A percentile compares a stretch with the other conserved stretches of the same genome.
Conservation (phyloP, 1,284 basidiomycete species). For the Somion occarium region DNA sequence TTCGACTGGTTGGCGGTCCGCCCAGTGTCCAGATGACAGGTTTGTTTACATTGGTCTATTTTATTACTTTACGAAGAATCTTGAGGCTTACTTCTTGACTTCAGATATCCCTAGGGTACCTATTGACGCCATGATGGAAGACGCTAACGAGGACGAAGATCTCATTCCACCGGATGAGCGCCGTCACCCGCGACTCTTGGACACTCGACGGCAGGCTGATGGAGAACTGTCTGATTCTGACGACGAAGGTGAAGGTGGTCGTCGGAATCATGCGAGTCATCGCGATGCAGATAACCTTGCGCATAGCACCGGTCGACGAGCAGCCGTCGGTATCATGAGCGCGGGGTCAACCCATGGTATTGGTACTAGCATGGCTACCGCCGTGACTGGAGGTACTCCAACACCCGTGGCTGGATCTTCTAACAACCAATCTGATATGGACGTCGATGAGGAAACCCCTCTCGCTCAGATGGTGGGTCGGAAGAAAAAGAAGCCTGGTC, state of each 20-base stretch:
- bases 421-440: conserved; percentile 28
- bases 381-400: conserved; percentile 32
- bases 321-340: conserved; percentile 65
- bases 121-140: conserved; percentile 75
- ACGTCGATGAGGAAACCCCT: conserved; percentile 26
- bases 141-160: conserved; percentile 79
- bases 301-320: conserved; percentile 34
- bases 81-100: too few relatives aligned
- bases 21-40: conserved; percentile 89
- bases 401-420: conserved; percentile 14
- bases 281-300: conserved; percentile 42
- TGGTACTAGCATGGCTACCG: conserved; percentile 66
- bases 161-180: conserved; percentile 71
- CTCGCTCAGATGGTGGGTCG: conserved; percentile 9
- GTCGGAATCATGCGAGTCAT: conserved; percentile 61
- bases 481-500: conserved; percentile 17
- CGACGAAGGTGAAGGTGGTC: conserved; percentile 80
- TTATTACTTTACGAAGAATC: too few relatives aligned
- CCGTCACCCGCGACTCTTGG: conserved; percentile 67
- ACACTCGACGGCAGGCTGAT: conserved; percentile 69
- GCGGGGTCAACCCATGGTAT: conserved; percentile 62
- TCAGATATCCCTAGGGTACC: conserved; percentile 75
- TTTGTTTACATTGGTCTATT: conserved; percentile 30
- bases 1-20: conserved; percentile 80
- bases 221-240: conserved; percentile 83